Percentiles rank a stretch among this genome's conserved stretches.
Conservation (phyloP, 208 protist genomes). For the Acanthamoeba sp. region DNA sequence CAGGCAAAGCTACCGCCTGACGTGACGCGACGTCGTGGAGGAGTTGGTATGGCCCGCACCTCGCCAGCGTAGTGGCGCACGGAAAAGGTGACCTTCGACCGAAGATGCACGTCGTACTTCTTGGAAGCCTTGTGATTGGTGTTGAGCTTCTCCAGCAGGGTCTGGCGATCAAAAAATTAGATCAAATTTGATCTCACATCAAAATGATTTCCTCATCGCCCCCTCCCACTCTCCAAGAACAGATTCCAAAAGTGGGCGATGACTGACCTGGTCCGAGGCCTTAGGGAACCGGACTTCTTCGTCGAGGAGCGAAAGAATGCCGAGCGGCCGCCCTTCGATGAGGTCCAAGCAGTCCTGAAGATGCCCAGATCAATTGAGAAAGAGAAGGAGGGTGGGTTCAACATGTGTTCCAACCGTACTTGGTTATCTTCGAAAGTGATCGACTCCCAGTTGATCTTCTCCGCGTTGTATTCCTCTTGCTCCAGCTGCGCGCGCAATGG, state of each 20-base stretch:
- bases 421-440: constrained; percentile 91
- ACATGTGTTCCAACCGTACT: constrained; percentile 14
- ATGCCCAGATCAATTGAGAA: constrained; percentile 19
- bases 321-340: constrained; percentile 84
- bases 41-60: constrained; percentile 62
- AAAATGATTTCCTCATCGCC: too few relatives aligned
- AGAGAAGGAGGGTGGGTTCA: not conserved
- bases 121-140: constrained; percentile 81
- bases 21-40: constrained; percentile 37
- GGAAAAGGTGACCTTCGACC: constrained; percentile 80
- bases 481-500: too few relatives aligned
- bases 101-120: constrained; percentile 65
- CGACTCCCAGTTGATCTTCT: constrained; percentile 87
- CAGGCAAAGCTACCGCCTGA: too few relatives aligned
- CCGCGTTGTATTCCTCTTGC: constrained; percentile 88
- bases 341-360: constrained; percentile 88
- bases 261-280: constrained; percentile 78
- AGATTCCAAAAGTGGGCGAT: too few relatives aligned
- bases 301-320: constrained; percentile 86
- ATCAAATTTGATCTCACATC: too few relatives aligned
- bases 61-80: constrained; percentile 90
- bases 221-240: not conserved
- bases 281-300: constrained; percentile 88
- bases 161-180: not conserved
- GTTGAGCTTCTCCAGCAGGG: constrained; percentile 85